Evolutionary conservation across 129 eudicot species (phyloP).

Genomic region (Flaveria ramosissima): DNA sequence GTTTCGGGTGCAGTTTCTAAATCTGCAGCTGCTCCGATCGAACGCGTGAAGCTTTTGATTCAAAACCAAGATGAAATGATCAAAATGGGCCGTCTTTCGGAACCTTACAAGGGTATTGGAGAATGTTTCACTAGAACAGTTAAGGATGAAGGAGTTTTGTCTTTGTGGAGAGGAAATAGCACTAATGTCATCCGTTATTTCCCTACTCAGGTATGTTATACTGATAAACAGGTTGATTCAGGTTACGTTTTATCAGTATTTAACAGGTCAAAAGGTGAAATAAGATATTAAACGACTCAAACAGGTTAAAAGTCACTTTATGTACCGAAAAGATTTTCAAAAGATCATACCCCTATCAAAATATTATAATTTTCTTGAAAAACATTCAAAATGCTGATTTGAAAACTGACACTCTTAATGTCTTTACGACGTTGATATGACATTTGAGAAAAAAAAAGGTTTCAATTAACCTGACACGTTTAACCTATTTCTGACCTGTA

Average conservation of each 20-base stretch:
- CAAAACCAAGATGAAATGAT: slow-evolving; percentile 73
- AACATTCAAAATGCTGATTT: no score
- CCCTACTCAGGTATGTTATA: slow-evolving; percentile 51
- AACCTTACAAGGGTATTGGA: slow-evolving; percentile 66
- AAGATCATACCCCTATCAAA: background rate
- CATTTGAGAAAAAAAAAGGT: no score
- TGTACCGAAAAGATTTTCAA: no score
- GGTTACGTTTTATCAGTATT: background rate
- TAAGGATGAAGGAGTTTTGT: slow-evolving; percentile 47
- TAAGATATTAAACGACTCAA: no score
- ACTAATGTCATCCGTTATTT: slow-evolving; percentile 67
- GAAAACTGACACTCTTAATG: no score
- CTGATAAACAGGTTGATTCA: background rate
- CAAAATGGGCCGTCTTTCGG: slow-evolving; percentile 52
- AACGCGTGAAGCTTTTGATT: slow-evolving; percentile 62
- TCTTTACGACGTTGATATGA: no score
- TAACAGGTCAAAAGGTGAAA: no score
- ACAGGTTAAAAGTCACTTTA: no score
- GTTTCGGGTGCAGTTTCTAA: slow-evolving; percentile 57
- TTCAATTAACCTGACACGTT: no score
- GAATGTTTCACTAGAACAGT: slow-evolving; percentile 58
- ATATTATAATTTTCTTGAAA: no score
- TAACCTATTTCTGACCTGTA: no score
- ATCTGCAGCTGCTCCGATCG: slow-evolving; percentile 56
- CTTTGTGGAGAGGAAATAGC: slow-evolving; percentile 67